Evolutionary conservation across 345 rosid species (phyloP).

Genomic region (Boechera retrofracta): DNA sequence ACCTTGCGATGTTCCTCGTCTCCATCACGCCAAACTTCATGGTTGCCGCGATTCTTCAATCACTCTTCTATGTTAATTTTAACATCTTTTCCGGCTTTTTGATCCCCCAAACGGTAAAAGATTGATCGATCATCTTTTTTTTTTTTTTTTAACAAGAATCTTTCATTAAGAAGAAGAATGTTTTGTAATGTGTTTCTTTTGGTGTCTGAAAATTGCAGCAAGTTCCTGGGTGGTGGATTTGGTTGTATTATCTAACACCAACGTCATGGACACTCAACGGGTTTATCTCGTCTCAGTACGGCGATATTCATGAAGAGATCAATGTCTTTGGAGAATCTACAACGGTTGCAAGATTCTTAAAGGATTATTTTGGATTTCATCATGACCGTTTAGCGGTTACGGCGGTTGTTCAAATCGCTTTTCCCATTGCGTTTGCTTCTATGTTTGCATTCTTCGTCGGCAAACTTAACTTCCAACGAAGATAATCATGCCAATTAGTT

Average conservation of each 20-base stretch:
- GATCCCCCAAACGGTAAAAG: conserved; percentile 69
- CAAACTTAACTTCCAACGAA: conserved; percentile 62
- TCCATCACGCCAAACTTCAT: conserved; percentile 70
- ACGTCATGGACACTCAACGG: conserved; percentile 80
- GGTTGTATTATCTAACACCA: conserved; percentile 70
- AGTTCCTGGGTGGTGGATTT: conserved; percentile 86
- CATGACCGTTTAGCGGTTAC: conserved; percentile 49
- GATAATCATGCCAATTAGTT: conserved; percentile 43
- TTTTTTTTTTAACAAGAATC: background rate
- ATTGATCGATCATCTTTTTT: background rate
- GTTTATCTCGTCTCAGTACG: conserved; percentile 75
- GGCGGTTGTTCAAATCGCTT: conserved; percentile 49
- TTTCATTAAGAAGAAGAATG: background rate
- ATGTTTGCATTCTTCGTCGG: conserved; percentile 64
- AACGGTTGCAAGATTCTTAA: conserved; percentile 52
- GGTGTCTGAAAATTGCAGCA: conserved; percentile 49
- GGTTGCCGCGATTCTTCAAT: conserved; percentile 59
- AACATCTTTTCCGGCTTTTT: conserved; percentile 75
- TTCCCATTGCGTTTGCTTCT: conserved; percentile 59
- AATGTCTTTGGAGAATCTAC: conserved; percentile 56
- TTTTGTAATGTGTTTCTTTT: conserved; percentile 3
- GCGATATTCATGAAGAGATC: conserved; percentile 57
- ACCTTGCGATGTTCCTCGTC: conserved; percentile 71
- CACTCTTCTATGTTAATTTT: conserved; percentile 50
- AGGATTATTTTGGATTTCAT: conserved; percentile 67